Percentiles rank a stretch among this genome's conserved stretches.
Conservation (phyloP, 2,329 filamentous ascomycete genomes). For the Grosmannia penicillata region DNA sequence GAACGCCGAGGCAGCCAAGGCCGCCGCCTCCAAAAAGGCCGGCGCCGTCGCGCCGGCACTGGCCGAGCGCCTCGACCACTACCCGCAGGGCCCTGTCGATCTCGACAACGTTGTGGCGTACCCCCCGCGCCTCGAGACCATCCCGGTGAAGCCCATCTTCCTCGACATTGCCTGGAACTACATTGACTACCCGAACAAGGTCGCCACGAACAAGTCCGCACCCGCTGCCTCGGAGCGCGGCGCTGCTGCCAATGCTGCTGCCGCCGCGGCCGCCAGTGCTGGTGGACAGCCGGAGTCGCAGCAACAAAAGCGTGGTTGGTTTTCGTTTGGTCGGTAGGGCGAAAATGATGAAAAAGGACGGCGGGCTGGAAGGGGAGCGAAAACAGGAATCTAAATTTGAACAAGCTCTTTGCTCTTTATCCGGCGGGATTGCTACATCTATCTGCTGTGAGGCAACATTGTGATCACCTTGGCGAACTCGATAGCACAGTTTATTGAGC, state of each 20-base stretch:
- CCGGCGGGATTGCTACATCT: too few relatives aligned
- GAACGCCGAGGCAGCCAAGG: constrained; percentile 16
- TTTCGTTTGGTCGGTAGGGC: constrained; percentile 47
- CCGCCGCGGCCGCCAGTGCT: constrained; percentile 17
- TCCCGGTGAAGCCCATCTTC: constrained; percentile 91
- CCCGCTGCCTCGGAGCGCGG: constrained; percentile 1
- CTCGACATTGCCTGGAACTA: constrained; percentile 97
- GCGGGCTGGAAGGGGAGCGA: too few relatives aligned
- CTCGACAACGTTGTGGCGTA: constrained; percentile 72
- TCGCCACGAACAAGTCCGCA: constrained; percentile 10
- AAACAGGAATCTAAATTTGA: too few relatives aligned
- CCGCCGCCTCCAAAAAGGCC: background rate
- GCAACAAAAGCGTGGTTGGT: constrained; percentile 59
- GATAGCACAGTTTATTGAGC: too few relatives aligned
- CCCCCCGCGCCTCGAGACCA: constrained; percentile 66
- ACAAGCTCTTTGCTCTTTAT: too few relatives aligned
- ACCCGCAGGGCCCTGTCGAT: constrained; percentile 56
- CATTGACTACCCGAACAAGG: constrained; percentile 69
- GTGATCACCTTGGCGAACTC: too few relatives aligned
- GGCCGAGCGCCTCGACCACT: constrained; percentile 61
- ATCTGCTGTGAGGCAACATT: too few relatives aligned
- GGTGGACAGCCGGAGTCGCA: too few relatives aligned
- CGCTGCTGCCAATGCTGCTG: constrained; percentile 12
- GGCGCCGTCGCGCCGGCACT: constrained; percentile 37
- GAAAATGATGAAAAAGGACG: background rate